Conservation (phyloP, 2,329 filamentous ascomycete genomes). For the Plenodomus biglobosus region DNA sequence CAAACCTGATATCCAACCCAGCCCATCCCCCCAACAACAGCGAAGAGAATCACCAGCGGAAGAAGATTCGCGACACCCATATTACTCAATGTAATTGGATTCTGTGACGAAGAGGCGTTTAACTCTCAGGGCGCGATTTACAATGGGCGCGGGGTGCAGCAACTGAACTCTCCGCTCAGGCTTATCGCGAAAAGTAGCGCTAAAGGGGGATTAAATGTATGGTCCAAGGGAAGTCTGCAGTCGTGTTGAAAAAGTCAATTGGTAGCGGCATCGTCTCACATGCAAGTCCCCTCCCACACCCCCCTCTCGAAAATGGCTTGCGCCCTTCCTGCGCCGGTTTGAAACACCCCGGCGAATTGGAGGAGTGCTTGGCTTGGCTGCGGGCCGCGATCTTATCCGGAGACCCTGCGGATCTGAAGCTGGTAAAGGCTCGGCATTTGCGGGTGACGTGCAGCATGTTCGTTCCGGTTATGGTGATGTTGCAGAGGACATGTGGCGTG, state of each 20-base stretch:
- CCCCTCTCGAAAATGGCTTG: neutral
- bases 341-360: neutral
- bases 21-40: constrained; percentile 58
- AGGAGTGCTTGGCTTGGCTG: neutral
- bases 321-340: neutral
- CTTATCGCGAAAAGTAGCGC: no score
- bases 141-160: no score
- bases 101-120: no score
- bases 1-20: constrained; percentile 67
- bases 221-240: no score
- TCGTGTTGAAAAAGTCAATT: no score
- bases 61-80: constrained; percentile 57
- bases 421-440: no score
- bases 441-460: no score
- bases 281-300: neutral
- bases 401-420: neutral
- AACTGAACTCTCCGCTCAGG: no score
- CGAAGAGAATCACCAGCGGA: constrained; percentile 66
- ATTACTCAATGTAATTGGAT: neutral
- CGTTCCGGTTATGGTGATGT: neutral
- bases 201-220: neutral
- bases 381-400: neutral
- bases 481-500: neutral
- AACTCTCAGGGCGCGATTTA: no score
- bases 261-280: neutral